These are phyloP conservation scores for Phytophthora capsici DNA, from an alignment of 352 stramenopile species.

Conservation along the genomic window DNA sequence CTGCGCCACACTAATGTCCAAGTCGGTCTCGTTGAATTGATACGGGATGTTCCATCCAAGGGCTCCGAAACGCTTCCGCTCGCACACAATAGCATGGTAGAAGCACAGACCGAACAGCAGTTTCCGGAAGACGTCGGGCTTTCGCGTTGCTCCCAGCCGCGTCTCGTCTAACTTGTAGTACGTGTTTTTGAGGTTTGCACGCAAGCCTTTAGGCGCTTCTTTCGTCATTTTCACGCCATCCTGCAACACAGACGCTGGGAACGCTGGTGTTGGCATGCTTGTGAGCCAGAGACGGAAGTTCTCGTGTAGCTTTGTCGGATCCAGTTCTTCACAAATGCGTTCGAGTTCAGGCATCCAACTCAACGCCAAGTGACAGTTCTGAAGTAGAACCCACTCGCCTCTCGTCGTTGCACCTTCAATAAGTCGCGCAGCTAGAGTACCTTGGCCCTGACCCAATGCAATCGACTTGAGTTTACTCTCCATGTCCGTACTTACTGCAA, in stretches of 20 bases:
- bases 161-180: slow-evolving; percentile 95
- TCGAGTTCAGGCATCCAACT: slow-evolving; percentile 96
- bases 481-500: slow-evolving; percentile 87
- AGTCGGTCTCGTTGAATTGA: slow-evolving; percentile 97
- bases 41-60: slow-evolving; percentile 98
- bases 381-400: slow-evolving; percentile 95
- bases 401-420: slow-evolving; percentile 89
- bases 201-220: slow-evolving; percentile 94
- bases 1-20: slow-evolving; percentile 83
- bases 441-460: slow-evolving; percentile 93
- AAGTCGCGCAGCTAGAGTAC: slow-evolving; percentile 89
- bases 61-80: slow-evolving; percentile 95
- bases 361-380: slow-evolving; percentile 96
- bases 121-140: slow-evolving; percentile 92
- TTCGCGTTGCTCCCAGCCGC: slow-evolving; percentile 85
- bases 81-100: slow-evolving; percentile 93
- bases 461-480: slow-evolving; percentile 92
- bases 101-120: slow-evolving; percentile 94
- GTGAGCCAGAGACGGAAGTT: slow-evolving; percentile 97
- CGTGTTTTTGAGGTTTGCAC: slow-evolving; percentile 94
- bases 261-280: slow-evolving; percentile 83
- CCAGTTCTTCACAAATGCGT: slow-evolving; percentile 93
- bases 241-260: slow-evolving; percentile 95
- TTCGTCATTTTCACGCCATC: slow-evolving; percentile 98
- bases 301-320: slow-evolving; percentile 83